phyloP scores from a whole-genome alignment of 306 rosid species.

The Ormosia emarginata region DNA sequence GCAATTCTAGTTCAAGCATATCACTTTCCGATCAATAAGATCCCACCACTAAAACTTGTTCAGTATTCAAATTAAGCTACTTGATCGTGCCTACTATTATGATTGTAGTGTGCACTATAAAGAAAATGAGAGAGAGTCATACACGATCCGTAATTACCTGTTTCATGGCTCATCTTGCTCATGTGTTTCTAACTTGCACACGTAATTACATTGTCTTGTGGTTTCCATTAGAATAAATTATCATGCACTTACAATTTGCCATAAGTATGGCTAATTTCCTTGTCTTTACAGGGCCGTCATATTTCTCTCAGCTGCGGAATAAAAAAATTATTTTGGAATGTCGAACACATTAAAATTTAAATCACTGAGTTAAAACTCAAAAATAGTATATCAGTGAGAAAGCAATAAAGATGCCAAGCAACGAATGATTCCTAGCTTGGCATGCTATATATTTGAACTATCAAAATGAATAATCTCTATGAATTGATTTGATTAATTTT shows the following conservation, averaged over 20 bases:
- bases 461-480: neutral
- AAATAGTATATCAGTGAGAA: neutral
- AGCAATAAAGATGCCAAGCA: neutral
- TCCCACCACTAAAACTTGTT: neutral
- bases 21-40: neutral
- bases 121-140: neutral
- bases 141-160: conserved; percentile 4
- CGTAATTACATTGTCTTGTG: neutral
- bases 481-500: no score
- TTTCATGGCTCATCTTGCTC: neutral
- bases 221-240: neutral
- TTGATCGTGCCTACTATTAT: neutral
- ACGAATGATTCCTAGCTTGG: neutral
- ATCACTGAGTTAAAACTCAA: neutral
- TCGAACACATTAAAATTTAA: neutral
- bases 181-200: no score
- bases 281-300: no score
- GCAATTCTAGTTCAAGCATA: conserved; percentile 17
- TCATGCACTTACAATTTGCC: neutral
- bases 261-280: no score
- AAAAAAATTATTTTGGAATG: neutral
- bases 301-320: no score
- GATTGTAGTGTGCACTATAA: neutral
- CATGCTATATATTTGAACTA: neutral
- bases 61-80: neutral